Evolutionary conservation across 345 rosid species (phyloP).

Genomic region (Populus tremula): DNA sequence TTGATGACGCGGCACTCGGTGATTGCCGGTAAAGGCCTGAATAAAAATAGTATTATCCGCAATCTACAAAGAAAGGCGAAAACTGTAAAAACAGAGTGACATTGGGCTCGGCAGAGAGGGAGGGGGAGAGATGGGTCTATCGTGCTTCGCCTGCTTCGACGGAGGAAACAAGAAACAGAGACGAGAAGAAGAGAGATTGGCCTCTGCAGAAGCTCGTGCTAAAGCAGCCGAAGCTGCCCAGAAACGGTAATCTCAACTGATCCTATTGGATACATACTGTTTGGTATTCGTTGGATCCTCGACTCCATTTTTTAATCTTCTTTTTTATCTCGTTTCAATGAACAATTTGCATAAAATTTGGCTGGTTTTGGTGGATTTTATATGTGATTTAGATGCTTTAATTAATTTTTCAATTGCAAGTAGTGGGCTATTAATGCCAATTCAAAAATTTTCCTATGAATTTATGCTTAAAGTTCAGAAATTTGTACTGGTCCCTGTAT

Average conservation of each 20-base stretch:
- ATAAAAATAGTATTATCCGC: neutral
- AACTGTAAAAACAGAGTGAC: neutral
- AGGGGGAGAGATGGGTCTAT: constrained; percentile 35
- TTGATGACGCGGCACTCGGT: neutral
- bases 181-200: constrained; percentile 64
- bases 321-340: neutral
- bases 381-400: neutral
- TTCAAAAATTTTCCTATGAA: neutral
- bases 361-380: neutral
- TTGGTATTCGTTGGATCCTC: neutral
- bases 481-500: neutral
- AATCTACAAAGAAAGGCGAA: neutral
- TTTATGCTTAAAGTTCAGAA: neutral
- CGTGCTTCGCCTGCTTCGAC: constrained; percentile 73
- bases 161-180: constrained; percentile 55
- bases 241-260: constrained; percentile 46
- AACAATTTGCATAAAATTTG: neutral
- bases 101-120: neutral
- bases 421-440: neutral
- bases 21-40: neutral
- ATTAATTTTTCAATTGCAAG: neutral
- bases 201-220: constrained; percentile 87
- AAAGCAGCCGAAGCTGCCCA: constrained; percentile 97
- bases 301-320: neutral
- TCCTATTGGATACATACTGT: neutral